phyloP scores from a whole-genome alignment of 345 rosid species.

The Hypericum androsaemum region DNA sequence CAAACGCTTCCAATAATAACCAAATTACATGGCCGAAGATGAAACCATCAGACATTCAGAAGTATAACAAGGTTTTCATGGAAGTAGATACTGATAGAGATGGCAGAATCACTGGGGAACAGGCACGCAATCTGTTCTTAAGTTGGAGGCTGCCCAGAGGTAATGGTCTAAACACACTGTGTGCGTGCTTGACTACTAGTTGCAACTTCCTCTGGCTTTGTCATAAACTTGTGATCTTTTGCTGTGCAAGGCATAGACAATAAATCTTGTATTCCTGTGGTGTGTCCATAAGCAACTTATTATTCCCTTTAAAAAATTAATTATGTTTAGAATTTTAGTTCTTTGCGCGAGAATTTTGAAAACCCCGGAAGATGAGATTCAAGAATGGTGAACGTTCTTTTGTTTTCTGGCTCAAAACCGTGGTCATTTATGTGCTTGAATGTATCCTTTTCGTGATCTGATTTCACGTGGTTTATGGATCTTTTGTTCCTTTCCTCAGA shows the following conservation, averaged over 20 bases:
- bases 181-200: background rate
- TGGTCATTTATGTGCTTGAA: too few species aligned
- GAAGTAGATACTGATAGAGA: conserved; percentile 95
- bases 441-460: background rate
- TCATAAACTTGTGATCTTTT: too few species aligned
- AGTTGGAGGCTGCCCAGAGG: conserved; percentile 99
- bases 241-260: too few species aligned
- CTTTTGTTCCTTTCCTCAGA: conserved; percentile 33
- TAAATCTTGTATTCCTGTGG: too few species aligned
- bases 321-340: too few species aligned
- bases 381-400: too few species aligned
- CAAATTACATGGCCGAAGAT: conserved; percentile 80
- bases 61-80: conserved; percentile 78
- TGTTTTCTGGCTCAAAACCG: too few species aligned
- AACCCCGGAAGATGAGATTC: too few species aligned
- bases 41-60: conserved; percentile 82
- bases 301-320: too few species aligned
- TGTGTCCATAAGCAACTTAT: too few species aligned
- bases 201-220: background rate
- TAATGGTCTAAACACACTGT: conserved; percentile 18
- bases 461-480: background rate
- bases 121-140: conserved; percentile 83
- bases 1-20: conserved; percentile 38
- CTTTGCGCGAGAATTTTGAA: too few species aligned
- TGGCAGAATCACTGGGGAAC: conserved; percentile 91